Evolutionary conservation across 495 filamentous ascomycete species (phyloP).

Genomic region (Xylaria sp.): DNA sequence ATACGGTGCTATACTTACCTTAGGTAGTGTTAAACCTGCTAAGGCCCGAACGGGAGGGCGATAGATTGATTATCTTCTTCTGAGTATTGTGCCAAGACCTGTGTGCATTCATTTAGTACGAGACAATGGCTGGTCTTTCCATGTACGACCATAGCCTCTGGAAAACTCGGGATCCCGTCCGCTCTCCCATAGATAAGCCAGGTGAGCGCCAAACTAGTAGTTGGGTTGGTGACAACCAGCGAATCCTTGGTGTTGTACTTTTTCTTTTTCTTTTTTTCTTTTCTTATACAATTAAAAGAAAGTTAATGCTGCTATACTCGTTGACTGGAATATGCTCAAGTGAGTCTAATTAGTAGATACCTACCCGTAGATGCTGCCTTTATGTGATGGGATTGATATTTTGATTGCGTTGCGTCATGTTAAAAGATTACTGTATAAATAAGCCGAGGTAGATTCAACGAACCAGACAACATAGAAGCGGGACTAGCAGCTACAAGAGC

Average conservation of each 20-base stretch:
- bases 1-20: neutral
- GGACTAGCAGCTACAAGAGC: too few relatives aligned
- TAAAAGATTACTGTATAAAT: too few relatives aligned
- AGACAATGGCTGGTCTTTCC: neutral
- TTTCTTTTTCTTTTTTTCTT: neutral
- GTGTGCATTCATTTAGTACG: neutral
- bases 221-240: slow-evolving; percentile 9
- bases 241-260: slow-evolving; percentile 9
- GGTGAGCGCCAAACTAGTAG: neutral
- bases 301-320: too few relatives aligned
- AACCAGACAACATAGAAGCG: too few relatives aligned
- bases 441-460: too few relatives aligned
- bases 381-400: too few relatives aligned
- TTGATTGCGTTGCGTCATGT: too few relatives aligned
- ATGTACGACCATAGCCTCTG: slow-evolving; percentile 47
- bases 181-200: slow-evolving; percentile 49
- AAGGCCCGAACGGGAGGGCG: neutral
- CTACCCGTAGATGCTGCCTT: too few relatives aligned
- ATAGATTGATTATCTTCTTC: neutral
- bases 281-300: neutral
- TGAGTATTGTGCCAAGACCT: too few relatives aligned
- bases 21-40: neutral
- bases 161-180: slow-evolving; percentile 53
- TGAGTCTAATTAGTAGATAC: too few relatives aligned
- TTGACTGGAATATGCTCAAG: too few relatives aligned